Percentiles rank a stretch among this genome's conserved stretches.
phyloP scores from a whole-genome alignment of 805 yeast genomes.

The Tetrapisispora arboricola region DNA sequence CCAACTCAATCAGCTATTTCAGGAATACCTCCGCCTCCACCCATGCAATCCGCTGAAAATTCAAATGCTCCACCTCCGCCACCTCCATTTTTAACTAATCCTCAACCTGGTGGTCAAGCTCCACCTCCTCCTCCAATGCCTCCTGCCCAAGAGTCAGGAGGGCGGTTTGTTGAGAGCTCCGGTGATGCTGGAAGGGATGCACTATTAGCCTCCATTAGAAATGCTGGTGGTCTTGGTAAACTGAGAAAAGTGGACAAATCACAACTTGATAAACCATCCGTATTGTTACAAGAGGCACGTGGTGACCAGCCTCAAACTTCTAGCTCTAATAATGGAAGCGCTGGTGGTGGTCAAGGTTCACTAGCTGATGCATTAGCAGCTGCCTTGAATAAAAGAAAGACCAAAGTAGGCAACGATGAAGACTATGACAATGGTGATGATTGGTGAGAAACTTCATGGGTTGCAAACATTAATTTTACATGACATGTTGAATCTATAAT shows the following conservation, averaged over 20 bases:
- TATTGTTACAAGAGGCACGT: constrained; percentile 55
- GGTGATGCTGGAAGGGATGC: constrained; percentile 67
- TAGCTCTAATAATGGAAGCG: constrained; percentile 31
- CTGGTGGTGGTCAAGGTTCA: constrained; percentile 47
- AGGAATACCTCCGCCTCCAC: constrained; percentile 8
- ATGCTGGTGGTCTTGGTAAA: constrained; percentile 61
- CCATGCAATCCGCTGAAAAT: constrained; percentile 1
- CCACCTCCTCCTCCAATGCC: constrained; percentile 8
- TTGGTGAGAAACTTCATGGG: constrained; percentile 34
- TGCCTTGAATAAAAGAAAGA: constrained; percentile 74
- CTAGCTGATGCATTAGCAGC: constrained; percentile 83
- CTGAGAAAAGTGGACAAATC: constrained; percentile 74
- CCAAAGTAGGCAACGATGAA: constrained; percentile 81
- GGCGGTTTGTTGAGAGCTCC: constrained; percentile 15
- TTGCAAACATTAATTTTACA: background rate
- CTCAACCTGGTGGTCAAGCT: constrained; percentile 10
- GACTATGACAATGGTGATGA: constrained; percentile 80
- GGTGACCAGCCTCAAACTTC: constrained; percentile 42
- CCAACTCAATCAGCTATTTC: background rate
- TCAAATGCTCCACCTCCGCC: constrained; percentile 12
- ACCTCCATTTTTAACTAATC: constrained; percentile 9
- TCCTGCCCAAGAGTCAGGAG: constrained; percentile 2
- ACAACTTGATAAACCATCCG: constrained; percentile 72
- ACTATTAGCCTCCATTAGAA: constrained; percentile 73
- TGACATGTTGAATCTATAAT: no score